These are phyloP conservation scores for Claviceps africana DNA, from an alignment of 2,329 filamentous ascomycete species.

Conservation along the genomic window DNA sequence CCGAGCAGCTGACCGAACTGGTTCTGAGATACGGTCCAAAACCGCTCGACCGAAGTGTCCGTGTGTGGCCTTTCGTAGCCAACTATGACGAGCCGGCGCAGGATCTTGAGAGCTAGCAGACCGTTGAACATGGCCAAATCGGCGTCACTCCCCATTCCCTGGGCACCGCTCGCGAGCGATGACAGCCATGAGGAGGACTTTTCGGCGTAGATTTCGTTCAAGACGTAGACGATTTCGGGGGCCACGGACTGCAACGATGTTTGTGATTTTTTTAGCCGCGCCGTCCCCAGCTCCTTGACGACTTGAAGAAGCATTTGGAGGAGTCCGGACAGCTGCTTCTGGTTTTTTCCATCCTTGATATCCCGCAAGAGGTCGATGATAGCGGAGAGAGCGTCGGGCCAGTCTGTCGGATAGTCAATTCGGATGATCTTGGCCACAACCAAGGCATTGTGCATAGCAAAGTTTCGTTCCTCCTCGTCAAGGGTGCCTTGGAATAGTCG, in stretches of 20 bases:
- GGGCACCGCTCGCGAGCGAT: constrained; percentile 39
- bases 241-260: constrained; percentile 63
- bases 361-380: constrained; percentile 51
- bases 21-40: constrained; percentile 66
- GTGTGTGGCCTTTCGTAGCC: constrained; percentile 76
- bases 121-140: constrained; percentile 61
- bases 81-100: constrained; percentile 63
- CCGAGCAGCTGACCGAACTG: constrained; percentile 67
- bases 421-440: constrained; percentile 78
- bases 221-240: constrained; percentile 69
- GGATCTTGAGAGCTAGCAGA: constrained; percentile 60
- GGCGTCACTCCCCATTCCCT: constrained; percentile 43
- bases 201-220: constrained; percentile 64
- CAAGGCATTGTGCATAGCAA: constrained; percentile 79
- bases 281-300: constrained; percentile 80
- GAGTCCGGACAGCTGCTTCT: constrained; percentile 54
- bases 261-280: constrained; percentile 59
- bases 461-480: constrained; percentile 56
- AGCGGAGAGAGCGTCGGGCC: constrained; percentile 50
- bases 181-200: constrained; percentile 57
- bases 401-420: constrained; percentile 79
- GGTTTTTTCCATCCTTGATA: constrained; percentile 39
- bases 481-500: constrained; percentile 64
- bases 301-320: constrained; percentile 71
- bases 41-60: constrained; percentile 59